These are phyloP conservation scores for Cystobasidium ongulense DNA, from an alignment of 768 basidiomycete species.

Conservation along the genomic window DNA sequence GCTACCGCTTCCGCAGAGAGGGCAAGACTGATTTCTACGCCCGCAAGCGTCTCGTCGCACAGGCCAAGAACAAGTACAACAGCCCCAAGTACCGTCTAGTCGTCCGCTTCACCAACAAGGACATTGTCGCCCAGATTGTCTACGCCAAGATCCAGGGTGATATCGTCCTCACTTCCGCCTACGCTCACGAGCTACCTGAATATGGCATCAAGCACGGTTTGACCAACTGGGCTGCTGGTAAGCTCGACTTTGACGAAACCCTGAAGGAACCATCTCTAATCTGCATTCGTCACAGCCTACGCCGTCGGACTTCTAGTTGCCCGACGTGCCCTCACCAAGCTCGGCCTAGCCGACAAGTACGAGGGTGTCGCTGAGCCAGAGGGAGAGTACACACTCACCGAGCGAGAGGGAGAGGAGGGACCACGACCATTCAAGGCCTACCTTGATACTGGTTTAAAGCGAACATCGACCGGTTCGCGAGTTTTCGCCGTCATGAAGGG, in stretches of 20 bases:
- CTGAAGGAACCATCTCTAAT: neutral
- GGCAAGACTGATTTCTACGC: conserved; percentile 99
- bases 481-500: conserved; percentile 99
- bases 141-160: conserved; percentile 98
- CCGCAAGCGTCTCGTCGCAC: conserved; percentile 88
- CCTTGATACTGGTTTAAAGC: conserved; percentile 95
- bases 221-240: conserved; percentile 96
- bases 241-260: conserved; percentile 35
- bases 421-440: conserved; percentile 98
- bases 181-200: conserved; percentile 79
- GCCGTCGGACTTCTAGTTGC: conserved; percentile 92
- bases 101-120: conserved; percentile 98
- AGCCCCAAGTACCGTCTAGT: conserved; percentile 97
- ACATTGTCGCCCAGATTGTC: conserved; percentile 88
- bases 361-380: conserved; percentile 86
- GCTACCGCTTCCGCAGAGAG: conserved; percentile 54
- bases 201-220: conserved; percentile 98
- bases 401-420: conserved; percentile 71
- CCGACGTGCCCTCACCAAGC: conserved; percentile 86
- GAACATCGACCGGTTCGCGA: conserved; percentile 93
- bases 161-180: conserved; percentile 78
- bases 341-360: conserved; percentile 96
- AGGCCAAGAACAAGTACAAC: conserved; percentile 99
- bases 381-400: conserved; percentile 73
- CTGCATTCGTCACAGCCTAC: conserved; percentile 56